Percentiles rank a stretch among this genome's conserved stretches.
Evolutionary conservation across 305 asterid species (phyloP).

Genomic region (Fraxinus ornus): DNA sequence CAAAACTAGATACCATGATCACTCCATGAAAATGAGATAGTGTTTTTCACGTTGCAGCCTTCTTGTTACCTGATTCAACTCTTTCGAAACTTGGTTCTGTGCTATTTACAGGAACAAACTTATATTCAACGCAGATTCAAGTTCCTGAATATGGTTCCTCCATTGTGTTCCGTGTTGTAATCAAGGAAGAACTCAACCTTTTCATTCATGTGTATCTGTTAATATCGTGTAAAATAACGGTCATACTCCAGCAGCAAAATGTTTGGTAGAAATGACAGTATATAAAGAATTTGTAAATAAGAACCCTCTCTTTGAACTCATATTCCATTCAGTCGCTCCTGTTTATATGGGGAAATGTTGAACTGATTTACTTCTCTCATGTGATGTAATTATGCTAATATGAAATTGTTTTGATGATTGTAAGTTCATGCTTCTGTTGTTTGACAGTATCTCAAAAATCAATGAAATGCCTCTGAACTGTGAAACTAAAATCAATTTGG

Average conservation of each 20-base stretch:
- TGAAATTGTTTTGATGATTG: not conserved
- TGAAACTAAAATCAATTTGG: not conserved
- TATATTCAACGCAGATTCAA: constrained; percentile 14
- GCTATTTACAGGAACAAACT: constrained; percentile 28
- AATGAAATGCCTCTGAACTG: not conserved
- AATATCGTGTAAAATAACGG: constrained; percentile 21
- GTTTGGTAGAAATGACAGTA: constrained; percentile 22
- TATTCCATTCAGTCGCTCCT: not conserved
- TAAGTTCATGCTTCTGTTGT: not conserved
- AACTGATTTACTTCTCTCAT: not conserved
- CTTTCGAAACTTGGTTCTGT: not conserved
- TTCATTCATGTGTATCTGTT: constrained; percentile 8
- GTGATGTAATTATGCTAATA: not conserved
- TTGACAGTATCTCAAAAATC: not conserved
- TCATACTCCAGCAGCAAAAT: constrained; percentile 12
- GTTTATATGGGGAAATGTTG: constrained; percentile 10
- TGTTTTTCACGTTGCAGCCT: not conserved
- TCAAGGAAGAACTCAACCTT: constrained; percentile 12
- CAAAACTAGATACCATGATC: not conserved
- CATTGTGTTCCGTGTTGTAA: not conserved
- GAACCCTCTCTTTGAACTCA: not conserved
- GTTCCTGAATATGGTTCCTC: constrained; percentile 17
- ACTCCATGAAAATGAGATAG: not conserved
- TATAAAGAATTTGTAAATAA: constrained; percentile 25
- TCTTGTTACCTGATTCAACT: not conserved